phyloP scores from a whole-genome alignment of 148 eudicot species.

The Dianthus caryophyllus region DNA sequence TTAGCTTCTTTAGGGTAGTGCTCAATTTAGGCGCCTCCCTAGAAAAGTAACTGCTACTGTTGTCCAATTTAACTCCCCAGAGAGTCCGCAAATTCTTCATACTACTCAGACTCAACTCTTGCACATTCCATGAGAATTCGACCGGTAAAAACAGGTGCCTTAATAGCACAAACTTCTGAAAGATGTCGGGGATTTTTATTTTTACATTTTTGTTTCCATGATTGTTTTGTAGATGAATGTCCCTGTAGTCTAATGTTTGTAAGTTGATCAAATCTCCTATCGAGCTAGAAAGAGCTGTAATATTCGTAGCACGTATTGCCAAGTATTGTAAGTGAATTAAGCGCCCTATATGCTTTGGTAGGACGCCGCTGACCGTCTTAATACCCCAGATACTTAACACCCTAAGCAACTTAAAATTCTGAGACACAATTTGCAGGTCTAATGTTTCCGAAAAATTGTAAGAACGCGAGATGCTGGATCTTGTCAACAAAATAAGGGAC shows the following conservation, averaged over 20 bases:
- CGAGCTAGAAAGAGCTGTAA: too few relatives aligned
- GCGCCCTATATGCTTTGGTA: slow-evolving; percentile 6
- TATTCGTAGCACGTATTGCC: too few relatives aligned
- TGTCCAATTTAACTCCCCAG: too few relatives aligned
- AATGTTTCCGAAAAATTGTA: background rate
- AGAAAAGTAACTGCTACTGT: background rate
- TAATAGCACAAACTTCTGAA: too few relatives aligned
- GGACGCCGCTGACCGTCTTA: background rate
- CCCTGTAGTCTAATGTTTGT: slow-evolving; percentile 12
- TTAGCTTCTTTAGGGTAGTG: slow-evolving; percentile 6
- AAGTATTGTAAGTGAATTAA: too few relatives aligned
- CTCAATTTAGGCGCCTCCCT: slow-evolving; percentile 12
- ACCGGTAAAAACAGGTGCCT: too few relatives aligned
- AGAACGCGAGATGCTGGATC: background rate
- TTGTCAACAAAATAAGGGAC: slow-evolving; percentile 1
- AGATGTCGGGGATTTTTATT: slow-evolving; percentile 4
- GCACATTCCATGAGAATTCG: too few relatives aligned
- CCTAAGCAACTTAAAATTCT: too few relatives aligned
- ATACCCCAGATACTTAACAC: slow-evolving; percentile 10
- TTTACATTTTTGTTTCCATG: background rate
- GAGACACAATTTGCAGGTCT: background rate
- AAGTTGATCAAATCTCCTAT: too few relatives aligned
- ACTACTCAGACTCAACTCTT: too few relatives aligned
- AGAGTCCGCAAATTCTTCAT: too few relatives aligned
- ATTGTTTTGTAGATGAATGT: background rate